A percentile compares a stretch with the other conserved stretches of the same genome.
Conservation (phyloP, 2,329 filamentous ascomycete genomes). For the Trichoderma aggressivum region DNA sequence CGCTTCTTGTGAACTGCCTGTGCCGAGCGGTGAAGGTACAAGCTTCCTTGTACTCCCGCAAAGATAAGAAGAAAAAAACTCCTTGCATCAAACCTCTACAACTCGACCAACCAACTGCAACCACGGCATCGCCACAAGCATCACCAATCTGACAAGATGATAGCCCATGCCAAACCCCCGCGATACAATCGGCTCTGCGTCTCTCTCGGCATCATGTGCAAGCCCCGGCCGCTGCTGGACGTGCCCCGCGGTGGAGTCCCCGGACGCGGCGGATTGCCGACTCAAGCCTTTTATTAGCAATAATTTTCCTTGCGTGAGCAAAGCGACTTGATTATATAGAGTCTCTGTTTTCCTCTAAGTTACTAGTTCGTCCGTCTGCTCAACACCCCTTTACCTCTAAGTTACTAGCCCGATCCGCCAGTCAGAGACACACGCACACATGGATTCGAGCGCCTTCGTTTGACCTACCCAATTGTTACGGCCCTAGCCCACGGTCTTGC, state of each 20-base stretch:
- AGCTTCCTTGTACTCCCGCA: not conserved
- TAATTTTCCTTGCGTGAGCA: slow-evolving; percentile 1
- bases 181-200: not conserved
- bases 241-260: slow-evolving; percentile 18
- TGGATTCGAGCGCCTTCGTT: slow-evolving; percentile 4
- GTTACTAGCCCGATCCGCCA: slow-evolving; percentile 20
- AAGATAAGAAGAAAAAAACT: not conserved
- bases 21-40: not conserved
- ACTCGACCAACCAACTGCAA: not conserved
- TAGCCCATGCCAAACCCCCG: not conserved
- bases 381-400: slow-evolving; percentile 20
- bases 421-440: slow-evolving; percentile 9
- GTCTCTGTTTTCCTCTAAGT: slow-evolving; percentile 21
- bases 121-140: not conserved
- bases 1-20: not conserved
- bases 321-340: slow-evolving; percentile 16
- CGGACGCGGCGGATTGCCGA: slow-evolving; percentile 15
- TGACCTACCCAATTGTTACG: slow-evolving; percentile 16
- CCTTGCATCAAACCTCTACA: not conserved
- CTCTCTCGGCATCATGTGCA: not conserved
- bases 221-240: not conserved
- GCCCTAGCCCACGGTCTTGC: slow-evolving; percentile 6
- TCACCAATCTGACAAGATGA: not conserved
- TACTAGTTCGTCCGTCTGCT: slow-evolving; percentile 19
- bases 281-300: slow-evolving; percentile 16